phyloP scores from a whole-genome alignment of 768 basidiomycete genomes.

The Boletus reticulatus region DNA sequence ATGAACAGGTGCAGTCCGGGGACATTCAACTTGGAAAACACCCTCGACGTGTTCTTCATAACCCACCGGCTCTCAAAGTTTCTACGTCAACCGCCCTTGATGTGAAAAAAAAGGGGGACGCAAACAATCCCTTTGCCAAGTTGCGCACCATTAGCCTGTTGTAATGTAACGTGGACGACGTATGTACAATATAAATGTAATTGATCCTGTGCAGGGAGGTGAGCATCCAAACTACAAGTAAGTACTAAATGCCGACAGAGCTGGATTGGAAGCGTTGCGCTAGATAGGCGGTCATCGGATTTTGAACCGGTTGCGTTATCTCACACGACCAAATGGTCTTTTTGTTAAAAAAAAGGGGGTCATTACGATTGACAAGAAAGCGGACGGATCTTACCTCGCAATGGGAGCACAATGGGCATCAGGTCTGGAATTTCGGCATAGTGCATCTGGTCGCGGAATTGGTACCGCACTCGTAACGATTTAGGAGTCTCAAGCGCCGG shows the following conservation, averaged over 20 bases:
- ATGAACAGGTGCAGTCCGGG: constrained; percentile 8
- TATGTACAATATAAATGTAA: constrained; percentile 28
- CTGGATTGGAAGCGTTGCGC: constrained; percentile 5
- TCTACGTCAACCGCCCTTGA: neutral
- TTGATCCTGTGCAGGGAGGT: constrained; percentile 17
- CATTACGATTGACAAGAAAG: neutral
- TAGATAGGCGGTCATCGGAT: constrained; percentile 1
- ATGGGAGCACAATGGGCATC: constrained; percentile 66
- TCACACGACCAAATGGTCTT: constrained; percentile 31
- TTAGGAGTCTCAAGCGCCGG: constrained; percentile 75
- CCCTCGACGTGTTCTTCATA: constrained; percentile 26
- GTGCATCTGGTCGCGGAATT: constrained; percentile 71
- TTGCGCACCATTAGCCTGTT: constrained; percentile 8
- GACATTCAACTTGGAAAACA: constrained; percentile 7
- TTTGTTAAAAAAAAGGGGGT: constrained; percentile 7
- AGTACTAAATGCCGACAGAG: neutral
- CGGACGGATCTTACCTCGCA: constrained; percentile 56
- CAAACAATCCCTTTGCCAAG: constrained; percentile 7
- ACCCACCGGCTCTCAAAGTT: constrained; percentile 1
- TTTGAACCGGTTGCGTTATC: neutral
- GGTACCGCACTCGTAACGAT: constrained; percentile 67
- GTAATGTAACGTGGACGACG: constrained; percentile 23
- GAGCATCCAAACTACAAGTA: constrained; percentile 1
- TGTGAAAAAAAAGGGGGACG: constrained; percentile 12
- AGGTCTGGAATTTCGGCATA: constrained; percentile 76